Evolutionary conservation across 192 early-diverging fungal species (phyloP), one percentile per base, ranked within the genome.

Genomic region (Podila verticillata): DNA sequence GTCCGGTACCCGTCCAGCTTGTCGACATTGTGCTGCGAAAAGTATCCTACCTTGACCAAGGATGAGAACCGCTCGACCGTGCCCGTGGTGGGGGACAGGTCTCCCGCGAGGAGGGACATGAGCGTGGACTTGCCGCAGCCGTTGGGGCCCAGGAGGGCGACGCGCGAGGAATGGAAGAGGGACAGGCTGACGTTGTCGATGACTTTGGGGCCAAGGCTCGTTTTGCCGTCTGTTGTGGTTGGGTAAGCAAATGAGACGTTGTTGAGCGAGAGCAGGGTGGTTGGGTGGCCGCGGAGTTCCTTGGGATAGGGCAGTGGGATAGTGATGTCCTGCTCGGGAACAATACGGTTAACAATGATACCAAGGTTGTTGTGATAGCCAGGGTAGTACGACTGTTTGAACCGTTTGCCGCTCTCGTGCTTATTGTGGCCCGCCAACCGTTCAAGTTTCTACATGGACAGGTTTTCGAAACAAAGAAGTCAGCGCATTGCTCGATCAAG

Each of bases 111-210:
- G 59, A 95, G 65, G 22, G 93, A 89, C 71, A 96, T 79, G 10
- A 98, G 83, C 5, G 96, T 98, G n/a, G 95, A 87, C 73, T 93
- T 91, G 54, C 94, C 94, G 64, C 88, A 89, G 54, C 94, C 93
- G 73, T 98, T 98, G 10, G 91, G 88, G 35, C 96, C 96, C 15
- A 96, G 73, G 30, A 97, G 82, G 2, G 87, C 94, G 61, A 96
- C 88, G 35, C 93, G 86, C 30, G 88, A 85, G 48, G 85, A 87
- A 58, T 85, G 90, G 65, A 90, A 88, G 39, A 97, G 83, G 65
- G 86, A 91, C 24, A 97, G 75, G 20, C 87, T 92, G 44, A 95
- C 86, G 71, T 92, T 90, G 34, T 84, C 66, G 31, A 97, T 75
- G 3, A 93, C 86, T 44, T 44, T 44, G 2, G 12, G 70, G 36